Percentiles rank a stretch among this genome's conserved stretches.
Evolutionary conservation across 2,329 filamentous ascomycete species (phyloP).

Genomic region (Aspergillus persii): DNA sequence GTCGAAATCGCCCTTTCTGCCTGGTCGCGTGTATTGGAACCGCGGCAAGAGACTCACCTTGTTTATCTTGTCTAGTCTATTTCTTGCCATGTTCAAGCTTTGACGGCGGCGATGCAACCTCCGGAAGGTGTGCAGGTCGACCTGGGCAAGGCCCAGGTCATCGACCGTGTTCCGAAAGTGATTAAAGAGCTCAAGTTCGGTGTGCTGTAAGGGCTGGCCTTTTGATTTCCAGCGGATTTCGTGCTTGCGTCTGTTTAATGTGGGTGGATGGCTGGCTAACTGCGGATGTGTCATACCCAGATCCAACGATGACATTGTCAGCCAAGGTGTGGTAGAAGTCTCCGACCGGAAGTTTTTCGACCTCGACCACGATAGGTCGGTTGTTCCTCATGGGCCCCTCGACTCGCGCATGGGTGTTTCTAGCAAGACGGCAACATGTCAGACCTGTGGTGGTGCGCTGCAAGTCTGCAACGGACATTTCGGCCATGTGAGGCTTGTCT

Average conservation of each 20-base stretch:
- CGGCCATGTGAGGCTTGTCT: conserved; percentile 82
- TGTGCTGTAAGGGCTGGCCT: conserved; percentile 63
- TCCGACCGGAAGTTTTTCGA: conserved; percentile 95
- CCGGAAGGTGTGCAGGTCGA: conserved; percentile 47
- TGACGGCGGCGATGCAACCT: conserved; percentile 41
- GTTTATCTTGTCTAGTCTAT: neutral
- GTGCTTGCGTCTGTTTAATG: neutral
- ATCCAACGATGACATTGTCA: conserved; percentile 90
- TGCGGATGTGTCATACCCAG: conserved; percentile 41
- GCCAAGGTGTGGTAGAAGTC: conserved; percentile 90
- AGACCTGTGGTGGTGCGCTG: conserved; percentile 78
- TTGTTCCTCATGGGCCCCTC: conserved; percentile 79
- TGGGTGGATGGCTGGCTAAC: conserved; percentile 4
- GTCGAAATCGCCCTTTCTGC: neutral
- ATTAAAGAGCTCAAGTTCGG: conserved; percentile 94
- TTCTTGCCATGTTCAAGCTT: conserved; percentile 35
- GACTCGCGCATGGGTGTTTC: conserved; percentile 87
- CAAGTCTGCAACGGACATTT: conserved; percentile 93
- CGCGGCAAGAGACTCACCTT: neutral
- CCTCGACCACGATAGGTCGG: conserved; percentile 71
- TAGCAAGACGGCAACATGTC: conserved; percentile 74
- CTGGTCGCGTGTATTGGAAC: neutral
- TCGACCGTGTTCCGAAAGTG: conserved; percentile 83
- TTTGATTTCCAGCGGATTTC: neutral
- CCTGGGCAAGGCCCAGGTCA: conserved; percentile 77